Evolutionary conservation across 306 rosid genomes (phyloP).

Genomic region (Inga leiocalycina): DNA sequence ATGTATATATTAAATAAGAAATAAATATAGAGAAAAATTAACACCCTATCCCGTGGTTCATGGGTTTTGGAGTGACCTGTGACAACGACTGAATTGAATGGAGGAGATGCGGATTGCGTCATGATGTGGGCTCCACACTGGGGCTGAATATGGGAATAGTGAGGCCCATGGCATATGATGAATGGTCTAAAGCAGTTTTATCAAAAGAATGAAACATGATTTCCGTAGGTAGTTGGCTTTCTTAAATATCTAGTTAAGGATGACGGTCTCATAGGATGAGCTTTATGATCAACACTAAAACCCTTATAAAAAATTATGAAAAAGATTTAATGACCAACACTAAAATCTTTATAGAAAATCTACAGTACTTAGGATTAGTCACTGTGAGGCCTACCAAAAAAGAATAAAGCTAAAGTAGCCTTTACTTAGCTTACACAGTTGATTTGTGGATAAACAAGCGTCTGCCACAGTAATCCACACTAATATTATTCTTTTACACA

Average conservation of each 20-base stretch:
- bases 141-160: background rate
- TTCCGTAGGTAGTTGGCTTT: no score
- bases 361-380: no score
- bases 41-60: no score
- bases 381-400: no score
- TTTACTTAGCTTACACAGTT: background rate
- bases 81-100: background rate
- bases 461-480: background rate
- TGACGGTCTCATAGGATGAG: no score
- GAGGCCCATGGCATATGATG: background rate
- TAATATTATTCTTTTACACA: background rate
- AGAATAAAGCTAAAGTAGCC: background rate
- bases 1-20: no score
- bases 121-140: background rate
- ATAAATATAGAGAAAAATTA: no score
- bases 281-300: no score
- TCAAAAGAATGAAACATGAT: background rate
- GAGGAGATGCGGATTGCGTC: background rate
- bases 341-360: no score
- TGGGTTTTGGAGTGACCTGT: background rate
- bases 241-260: no score
- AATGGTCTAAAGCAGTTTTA: background rate
- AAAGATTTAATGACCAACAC: no score
- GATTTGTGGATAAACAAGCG: background rate
- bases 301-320: no score